These are phyloP conservation scores for Suillus subluteus DNA, from an alignment of 768 basidiomycete genomes.

Conservation along the genomic window DNA sequence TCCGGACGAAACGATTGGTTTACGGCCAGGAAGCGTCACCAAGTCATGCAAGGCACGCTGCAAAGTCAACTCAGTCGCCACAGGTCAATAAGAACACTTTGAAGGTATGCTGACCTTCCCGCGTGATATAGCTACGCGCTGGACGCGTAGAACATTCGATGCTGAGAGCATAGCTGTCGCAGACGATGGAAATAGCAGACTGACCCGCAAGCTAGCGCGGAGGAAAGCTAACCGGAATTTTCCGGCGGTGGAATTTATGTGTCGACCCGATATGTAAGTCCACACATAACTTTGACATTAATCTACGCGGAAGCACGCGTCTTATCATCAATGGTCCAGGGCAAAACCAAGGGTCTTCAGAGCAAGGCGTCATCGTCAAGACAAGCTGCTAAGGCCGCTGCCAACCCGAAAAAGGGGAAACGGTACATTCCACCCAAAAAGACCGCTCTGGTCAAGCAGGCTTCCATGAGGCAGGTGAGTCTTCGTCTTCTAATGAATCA, in stretches of 20 bases:
- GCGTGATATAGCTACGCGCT: constrained; percentile 49
- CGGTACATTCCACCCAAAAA: constrained; percentile 85
- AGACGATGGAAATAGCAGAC: constrained; percentile 12
- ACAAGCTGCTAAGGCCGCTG: constrained; percentile 66
- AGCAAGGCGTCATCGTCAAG: constrained; percentile 55
- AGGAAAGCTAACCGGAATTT: constrained; percentile 11
- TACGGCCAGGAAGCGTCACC: constrained; percentile 55
- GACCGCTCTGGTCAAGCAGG: constrained; percentile 68
- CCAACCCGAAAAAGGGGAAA: constrained; percentile 79
- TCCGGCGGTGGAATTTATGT: neutral
- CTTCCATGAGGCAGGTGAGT: constrained; percentile 75
- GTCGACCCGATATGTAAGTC: constrained; percentile 15
- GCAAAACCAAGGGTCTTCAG: constrained; percentile 79
- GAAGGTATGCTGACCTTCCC: constrained; percentile 44
- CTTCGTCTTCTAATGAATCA: constrained; percentile 10
- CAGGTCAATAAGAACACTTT: neutral
- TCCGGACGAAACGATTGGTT: constrained; percentile 77
- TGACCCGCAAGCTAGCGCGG: constrained; percentile 18
- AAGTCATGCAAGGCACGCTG: constrained; percentile 81
- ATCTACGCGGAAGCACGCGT: neutral
- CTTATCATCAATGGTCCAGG: constrained; percentile 70
- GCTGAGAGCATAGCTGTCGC: constrained; percentile 43
- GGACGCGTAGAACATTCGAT: constrained; percentile 53
- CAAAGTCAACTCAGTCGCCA: constrained; percentile 16
- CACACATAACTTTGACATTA: constrained; percentile 4